phyloP scores from a whole-genome alignment of 2,329 filamentous ascomycete genomes.

The Hypoxylon sp. region DNA sequence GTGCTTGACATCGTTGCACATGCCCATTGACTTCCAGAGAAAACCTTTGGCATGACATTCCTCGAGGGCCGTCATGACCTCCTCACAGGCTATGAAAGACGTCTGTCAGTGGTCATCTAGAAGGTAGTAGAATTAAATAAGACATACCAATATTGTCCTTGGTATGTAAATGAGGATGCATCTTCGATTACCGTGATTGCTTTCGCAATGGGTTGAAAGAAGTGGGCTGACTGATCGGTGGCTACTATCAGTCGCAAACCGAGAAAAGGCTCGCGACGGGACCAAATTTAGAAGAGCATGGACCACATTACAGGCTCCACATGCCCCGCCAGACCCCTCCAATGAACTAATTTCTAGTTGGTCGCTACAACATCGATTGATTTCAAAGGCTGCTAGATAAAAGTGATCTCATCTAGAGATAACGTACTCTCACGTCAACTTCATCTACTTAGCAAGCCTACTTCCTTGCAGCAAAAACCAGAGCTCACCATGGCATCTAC shows the following conservation, averaged over 20 bases:
- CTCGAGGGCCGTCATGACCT: conserved; percentile 92
- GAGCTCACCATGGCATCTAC: conserved; percentile 62
- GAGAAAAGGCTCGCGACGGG: conserved; percentile 30
- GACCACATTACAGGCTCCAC: conserved; percentile 48
- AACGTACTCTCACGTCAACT: conserved; percentile 19
- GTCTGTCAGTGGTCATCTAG: conserved; percentile 9
- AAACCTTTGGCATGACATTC: conserved; percentile 96
- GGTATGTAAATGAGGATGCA: conserved; percentile 98
- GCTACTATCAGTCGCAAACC: conserved; percentile 33
- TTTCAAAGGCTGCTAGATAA: conserved; percentile 31
- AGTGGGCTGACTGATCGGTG: conserved; percentile 19
- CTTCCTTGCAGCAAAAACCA: background rate
- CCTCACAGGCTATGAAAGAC: conserved; percentile 81
- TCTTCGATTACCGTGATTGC: conserved; percentile 60
- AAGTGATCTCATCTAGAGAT: conserved; percentile 26
- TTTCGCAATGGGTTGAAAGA: conserved; percentile 21
- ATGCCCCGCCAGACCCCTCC: conserved; percentile 44
- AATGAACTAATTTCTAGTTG: conserved; percentile 40
- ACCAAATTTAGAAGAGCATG: conserved; percentile 42
- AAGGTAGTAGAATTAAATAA: conserved; percentile 12
- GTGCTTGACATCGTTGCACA: conserved; percentile 89
- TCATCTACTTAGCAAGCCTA: conserved; percentile 4
- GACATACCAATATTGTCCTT: conserved; percentile 86
- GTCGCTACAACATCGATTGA: conserved; percentile 36
- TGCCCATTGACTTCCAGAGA: conserved; percentile 89